phyloP scores from a whole-genome alignment of 768 basidiomycete species.

The Russula emetica region DNA sequence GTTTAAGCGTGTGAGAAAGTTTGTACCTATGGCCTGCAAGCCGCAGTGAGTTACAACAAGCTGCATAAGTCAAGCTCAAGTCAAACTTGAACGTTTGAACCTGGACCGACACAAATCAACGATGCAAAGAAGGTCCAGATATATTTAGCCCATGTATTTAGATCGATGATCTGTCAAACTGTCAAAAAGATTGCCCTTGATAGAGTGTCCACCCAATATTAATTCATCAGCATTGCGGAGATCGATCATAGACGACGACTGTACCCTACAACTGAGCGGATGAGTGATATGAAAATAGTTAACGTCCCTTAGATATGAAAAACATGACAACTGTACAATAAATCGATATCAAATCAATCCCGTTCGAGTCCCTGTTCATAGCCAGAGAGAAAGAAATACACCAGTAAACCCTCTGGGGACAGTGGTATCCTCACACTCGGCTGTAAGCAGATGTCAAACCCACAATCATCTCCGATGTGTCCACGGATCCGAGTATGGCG shows the following conservation, averaged over 20 bases:
- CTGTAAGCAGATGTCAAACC: neutral
- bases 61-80: too few species aligned
- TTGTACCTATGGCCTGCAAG: too few species aligned
- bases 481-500: constrained; percentile 11
- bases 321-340: neutral
- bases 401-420: neutral
- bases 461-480: neutral
- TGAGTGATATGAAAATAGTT: neutral
- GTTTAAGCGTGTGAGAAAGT: too few species aligned
- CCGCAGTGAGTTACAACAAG: too few species aligned
- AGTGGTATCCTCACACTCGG: neutral
- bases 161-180: too few species aligned
- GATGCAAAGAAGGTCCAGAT: too few species aligned
- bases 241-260: neutral
- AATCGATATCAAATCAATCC: neutral
- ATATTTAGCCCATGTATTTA: too few species aligned
- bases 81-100: too few species aligned
- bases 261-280: neutral
- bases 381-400: neutral
- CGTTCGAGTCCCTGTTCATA: neutral
- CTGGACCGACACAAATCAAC: too few species aligned
- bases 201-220: neutral
- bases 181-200: neutral
- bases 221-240: neutral
- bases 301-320: neutral